Evolutionary conservation across 371 early-diverging fungal genomes (phyloP).

Genomic region (Coemansia sp.): DNA sequence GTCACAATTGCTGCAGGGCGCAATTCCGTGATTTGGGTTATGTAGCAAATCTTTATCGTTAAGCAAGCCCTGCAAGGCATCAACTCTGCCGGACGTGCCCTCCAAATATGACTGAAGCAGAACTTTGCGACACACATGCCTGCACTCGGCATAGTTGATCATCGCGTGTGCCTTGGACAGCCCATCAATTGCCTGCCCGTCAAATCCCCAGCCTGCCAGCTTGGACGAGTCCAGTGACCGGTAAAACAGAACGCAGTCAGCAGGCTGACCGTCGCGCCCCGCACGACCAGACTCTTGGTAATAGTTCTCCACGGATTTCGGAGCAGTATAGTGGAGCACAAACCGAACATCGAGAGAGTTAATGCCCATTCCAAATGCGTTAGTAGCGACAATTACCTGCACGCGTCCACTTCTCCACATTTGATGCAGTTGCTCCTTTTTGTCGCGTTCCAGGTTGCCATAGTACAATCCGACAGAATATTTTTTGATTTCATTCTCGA

Average conservation of each 20-base stretch:
- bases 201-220: slow-evolving; percentile 63
- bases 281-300: slow-evolving; percentile 95
- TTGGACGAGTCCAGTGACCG: slow-evolving; percentile 64
- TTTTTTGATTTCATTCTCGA: slow-evolving; percentile 53
- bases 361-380: slow-evolving; percentile 89
- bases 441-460: slow-evolving; percentile 74
- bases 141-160: slow-evolving; percentile 66
- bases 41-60: neutral
- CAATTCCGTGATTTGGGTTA: neutral
- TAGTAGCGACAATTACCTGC: slow-evolving; percentile 82
- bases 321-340: slow-evolving; percentile 81
- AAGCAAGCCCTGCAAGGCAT: slow-evolving; percentile 8
- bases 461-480: slow-evolving; percentile 73
- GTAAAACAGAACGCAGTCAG: slow-evolving; percentile 78
- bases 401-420: slow-evolving; percentile 68
- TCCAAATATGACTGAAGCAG: slow-evolving; percentile 64
- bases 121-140: slow-evolving; percentile 64
- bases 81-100: slow-evolving; percentile 14
- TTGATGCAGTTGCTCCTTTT: slow-evolving; percentile 69
- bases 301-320: slow-evolving; percentile 85
- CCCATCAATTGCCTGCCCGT: slow-evolving; percentile 59
- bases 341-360: slow-evolving; percentile 83
- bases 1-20: slow-evolving; percentile 52
- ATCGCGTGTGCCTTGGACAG: slow-evolving; percentile 64
- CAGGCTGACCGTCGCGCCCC: slow-evolving; percentile 71